Evolutionary conservation across 768 basidiomycete species (phyloP), one percentile per base, ranked within the genome.

Genomic region (Chalciporus pseudorubinellus): DNA sequence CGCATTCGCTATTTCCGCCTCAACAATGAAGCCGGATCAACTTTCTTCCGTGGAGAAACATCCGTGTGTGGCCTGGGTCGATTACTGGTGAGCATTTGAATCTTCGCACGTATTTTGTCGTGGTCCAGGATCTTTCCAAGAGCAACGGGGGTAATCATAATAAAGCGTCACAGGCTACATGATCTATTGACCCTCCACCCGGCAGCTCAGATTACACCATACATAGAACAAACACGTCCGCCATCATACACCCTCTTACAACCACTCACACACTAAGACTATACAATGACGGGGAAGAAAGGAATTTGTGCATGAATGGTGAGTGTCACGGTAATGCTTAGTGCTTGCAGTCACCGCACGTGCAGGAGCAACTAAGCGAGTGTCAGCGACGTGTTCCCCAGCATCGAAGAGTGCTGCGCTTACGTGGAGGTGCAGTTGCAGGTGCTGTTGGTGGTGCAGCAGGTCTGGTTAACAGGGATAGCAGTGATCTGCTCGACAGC

Each of bases 261-360:
- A n/a, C 16, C 33, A 14, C 33, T 34, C 13, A n/a, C 34, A 36
- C 3, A n/a, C 34, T 16, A 36, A 16, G 34, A 36, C 16, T n/a
- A 16, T 36, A 36, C n/a, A n/a, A 36, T 10, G 14, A 36, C 6
- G 14, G 33, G 33, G 33, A n/a, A 36, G 7, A 36, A 36, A 7
- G 31, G 31, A 14, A 31, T 14, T 26, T 9, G 26, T 26, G 34
- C 34, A 36, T 36, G 9, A 34, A n/a, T 34, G 14, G 14, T 36
- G n/a, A 14, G 16, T 7, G 34, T 26, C 21, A 19, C 10, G n/a
- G n/a, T n/a, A n/a, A n/a, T 1, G 10, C 34, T 51, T 28, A 59
- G 42, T 57, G 54, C 54, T 56, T 59, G 61, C 60, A 62, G 42
- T 53, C 57, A 34, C 54, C 21, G 22, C 60, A 62, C 22, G 48